These are phyloP conservation scores for Cutaneotrichosporon sp. DNA, from an alignment of 1,284 basidiomycete species.

Conservation along the genomic window DNA sequence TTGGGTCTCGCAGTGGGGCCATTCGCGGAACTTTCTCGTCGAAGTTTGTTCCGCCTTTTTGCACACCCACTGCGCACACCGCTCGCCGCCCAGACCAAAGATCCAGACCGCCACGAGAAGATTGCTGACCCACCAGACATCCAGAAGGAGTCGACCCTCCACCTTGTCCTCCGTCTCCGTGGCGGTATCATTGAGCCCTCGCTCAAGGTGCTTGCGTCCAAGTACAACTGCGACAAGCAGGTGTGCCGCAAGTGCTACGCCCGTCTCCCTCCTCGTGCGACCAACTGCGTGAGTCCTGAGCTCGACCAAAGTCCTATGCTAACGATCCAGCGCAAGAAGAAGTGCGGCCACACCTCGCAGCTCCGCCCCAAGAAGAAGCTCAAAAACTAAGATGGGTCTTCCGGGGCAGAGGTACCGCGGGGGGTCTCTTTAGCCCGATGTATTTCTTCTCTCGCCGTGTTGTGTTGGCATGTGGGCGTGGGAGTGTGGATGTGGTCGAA, in stretches of 20 bases:
- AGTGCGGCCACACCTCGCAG: slow-evolving; percentile 87
- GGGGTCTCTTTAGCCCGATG: slow-evolving; percentile 26
- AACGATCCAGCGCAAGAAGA: slow-evolving; percentile 51
- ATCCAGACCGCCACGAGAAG: background rate
- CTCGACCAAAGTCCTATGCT: too few species aligned
- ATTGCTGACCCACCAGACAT: slow-evolving; percentile 58
- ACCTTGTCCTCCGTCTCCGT: slow-evolving; percentile 94
- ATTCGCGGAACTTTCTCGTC: too few species aligned
- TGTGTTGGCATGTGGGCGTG: background rate
- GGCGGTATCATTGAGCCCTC: slow-evolving; percentile 99
- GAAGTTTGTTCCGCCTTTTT: too few species aligned
- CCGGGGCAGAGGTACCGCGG: slow-evolving; percentile 15
- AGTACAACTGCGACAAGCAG: slow-evolving; percentile 97
- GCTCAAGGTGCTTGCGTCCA: slow-evolving; percentile 89
- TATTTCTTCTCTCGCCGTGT: slow-evolving; percentile 24
- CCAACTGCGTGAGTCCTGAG: too few species aligned
- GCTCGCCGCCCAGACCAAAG: too few species aligned
- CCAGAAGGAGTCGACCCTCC: slow-evolving; percentile 98
- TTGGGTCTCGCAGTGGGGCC: too few species aligned
- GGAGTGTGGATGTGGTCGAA: background rate
- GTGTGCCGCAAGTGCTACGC: slow-evolving; percentile 99
- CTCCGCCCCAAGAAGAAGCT: slow-evolving; percentile 87
- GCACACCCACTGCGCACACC: too few species aligned
- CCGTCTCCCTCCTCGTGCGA: slow-evolving; percentile 95
- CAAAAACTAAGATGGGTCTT: slow-evolving; percentile 59